Evolutionary conservation across 2,329 filamentous ascomycete species (phyloP).

Genomic region (Aspergillus fructus): DNA sequence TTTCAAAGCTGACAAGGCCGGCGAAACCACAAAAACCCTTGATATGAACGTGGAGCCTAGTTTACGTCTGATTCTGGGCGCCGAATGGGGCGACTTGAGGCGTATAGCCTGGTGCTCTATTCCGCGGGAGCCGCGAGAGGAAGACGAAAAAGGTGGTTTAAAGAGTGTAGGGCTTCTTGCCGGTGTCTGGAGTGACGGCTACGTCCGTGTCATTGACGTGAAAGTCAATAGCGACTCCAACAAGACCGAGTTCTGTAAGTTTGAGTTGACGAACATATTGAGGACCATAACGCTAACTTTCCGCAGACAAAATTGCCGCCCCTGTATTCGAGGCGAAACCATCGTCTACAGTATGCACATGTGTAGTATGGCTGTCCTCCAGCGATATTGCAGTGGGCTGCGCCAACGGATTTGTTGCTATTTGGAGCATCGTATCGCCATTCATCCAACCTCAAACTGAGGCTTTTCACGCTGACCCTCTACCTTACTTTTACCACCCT

Average conservation of each 20-base stretch:
- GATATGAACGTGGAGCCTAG: conserved; percentile 46
- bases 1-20: conserved; percentile 43
- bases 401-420: conserved; percentile 56
- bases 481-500: conserved; percentile 38
- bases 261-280: not conserved
- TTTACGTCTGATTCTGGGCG: conserved; percentile 54
- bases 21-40: conserved; percentile 36
- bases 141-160: conserved; percentile 29
- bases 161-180: conserved; percentile 54
- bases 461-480: conserved; percentile 16
- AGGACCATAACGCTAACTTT: not conserved
- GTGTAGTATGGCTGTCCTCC: conserved; percentile 57
- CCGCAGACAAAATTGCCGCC: conserved; percentile 42
- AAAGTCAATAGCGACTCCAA: conserved; percentile 28
- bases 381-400: conserved; percentile 56
- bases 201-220: conserved; percentile 56
- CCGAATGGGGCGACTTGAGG: conserved; percentile 57
- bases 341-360: conserved; percentile 55
- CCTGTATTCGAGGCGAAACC: conserved; percentile 53
- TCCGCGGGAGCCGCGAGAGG: conserved; percentile 28
- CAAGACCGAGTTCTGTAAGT: conserved; percentile 35
- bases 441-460: not conserved
- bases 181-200: conserved; percentile 59
- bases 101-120: conserved; percentile 59
- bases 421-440: conserved; percentile 49